Base-by-base conservation (phyloP, 73 alveolate genomes). In the Stentor roeselii region DNA sequence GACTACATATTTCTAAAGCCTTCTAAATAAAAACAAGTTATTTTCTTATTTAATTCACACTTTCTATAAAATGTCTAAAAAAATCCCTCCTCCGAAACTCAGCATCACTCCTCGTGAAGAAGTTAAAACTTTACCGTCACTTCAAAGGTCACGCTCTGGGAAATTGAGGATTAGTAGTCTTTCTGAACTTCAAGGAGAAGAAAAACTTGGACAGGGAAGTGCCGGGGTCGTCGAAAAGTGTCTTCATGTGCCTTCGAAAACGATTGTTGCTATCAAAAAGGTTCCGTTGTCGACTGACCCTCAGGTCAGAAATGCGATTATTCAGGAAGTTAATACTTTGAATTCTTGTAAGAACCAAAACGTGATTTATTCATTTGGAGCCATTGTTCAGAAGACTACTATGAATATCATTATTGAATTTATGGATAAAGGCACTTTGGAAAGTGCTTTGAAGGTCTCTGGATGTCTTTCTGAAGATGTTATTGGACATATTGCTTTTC, bases 361-460 rank as follows among this genome's bases (percentile, higher is more conserved):
- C 83, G 92, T 96, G 14, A 94, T 95, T 0, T 82, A 93, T 61
- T 93, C 95, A 14, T 96, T 94, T 89, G 99, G 99, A 15, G 95
- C 99, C 15, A 93, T 89, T 87, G 78, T 93, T 60, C 86, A 94
- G 76, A 94, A 95, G 42, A 94, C 95, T 39, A 78, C 82, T 67
- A 95, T 96, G 3, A 90, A 96, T 82, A 95, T 96, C 40, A 97
- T 95, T 0, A 84, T 96, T 86, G 99, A 96, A 89, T 96, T 85
- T 90, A 96, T 96, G 99, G 98, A 96, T 94, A 91, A 86, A 83
- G 99, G 99, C 31, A 90, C 98, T 3, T 83, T 96, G n/a, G 87
- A 89, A 0, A 95, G 88, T 86, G 89, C 95, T 34, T 59, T 96
- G 39, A 91, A 92, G 76, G 95, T 89, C 76, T 92, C 76, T 0